phyloP scores from a whole-genome alignment of 495 filamentous ascomycete species.

The Delitschia confertaspora region DNA sequence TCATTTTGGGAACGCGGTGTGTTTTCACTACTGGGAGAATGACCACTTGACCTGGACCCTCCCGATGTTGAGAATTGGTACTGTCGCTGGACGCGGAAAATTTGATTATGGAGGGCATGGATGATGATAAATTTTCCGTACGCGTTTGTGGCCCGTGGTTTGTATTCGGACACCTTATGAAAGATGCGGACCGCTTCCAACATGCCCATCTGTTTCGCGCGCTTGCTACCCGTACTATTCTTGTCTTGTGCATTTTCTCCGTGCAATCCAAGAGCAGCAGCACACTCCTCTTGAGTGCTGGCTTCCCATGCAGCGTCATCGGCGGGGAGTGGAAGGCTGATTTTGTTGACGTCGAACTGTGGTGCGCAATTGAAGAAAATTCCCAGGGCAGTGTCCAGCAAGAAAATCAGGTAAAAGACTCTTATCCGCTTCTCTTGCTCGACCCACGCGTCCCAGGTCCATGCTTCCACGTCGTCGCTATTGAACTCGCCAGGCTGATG shows the following conservation, averaged over 20 bases:
- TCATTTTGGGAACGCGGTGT: constrained; percentile 44
- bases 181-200: constrained; percentile 45
- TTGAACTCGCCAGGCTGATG: constrained; percentile 29
- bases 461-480: constrained; percentile 27
- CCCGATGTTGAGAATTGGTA: constrained; percentile 2
- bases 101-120: constrained; percentile 45
- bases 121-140: constrained; percentile 64
- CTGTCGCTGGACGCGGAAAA: constrained; percentile 19
- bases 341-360: constrained; percentile 48
- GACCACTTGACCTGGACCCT: constrained; percentile 7
- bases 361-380: constrained; percentile 56
- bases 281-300: constrained; percentile 44
- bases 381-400: constrained; percentile 49
- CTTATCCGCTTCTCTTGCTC: constrained; percentile 59
- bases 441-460: constrained; percentile 54
- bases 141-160: constrained; percentile 50
- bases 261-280: constrained; percentile 49
- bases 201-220: constrained; percentile 52
- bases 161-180: constrained; percentile 43
- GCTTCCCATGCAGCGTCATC: constrained; percentile 64
- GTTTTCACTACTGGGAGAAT: constrained; percentile 32
- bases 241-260: constrained; percentile 38
- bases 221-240: constrained; percentile 50
- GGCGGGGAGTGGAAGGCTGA: constrained; percentile 51
- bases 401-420: constrained; percentile 51